Percentiles rank a stretch among this genome's conserved stretches.
phyloP scores from a whole-genome alignment of 1,284 basidiomycete genomes.

The Rhodotorula sp. region DNA sequence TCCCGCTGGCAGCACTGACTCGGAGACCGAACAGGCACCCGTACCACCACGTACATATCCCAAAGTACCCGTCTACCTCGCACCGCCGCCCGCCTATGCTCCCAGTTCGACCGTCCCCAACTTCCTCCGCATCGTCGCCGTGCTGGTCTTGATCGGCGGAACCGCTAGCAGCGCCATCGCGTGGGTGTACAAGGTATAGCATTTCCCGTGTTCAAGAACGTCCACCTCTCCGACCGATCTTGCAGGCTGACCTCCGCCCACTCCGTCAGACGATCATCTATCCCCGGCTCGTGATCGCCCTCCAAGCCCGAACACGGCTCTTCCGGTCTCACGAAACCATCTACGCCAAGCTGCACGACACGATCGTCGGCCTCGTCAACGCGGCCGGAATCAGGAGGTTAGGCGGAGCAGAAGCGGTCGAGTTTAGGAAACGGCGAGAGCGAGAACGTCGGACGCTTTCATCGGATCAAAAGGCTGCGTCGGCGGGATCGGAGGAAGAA shows the following conservation, averaged over 20 bases:
- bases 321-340: slow-evolving; percentile 3
- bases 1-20: not conserved
- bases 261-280: slow-evolving; percentile 6
- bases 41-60: slow-evolving; percentile 17
- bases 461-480: not conserved
- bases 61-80: not conserved
- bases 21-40: not conserved
- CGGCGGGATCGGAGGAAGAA: not conserved
- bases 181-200: slow-evolving; percentile 32
- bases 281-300: slow-evolving; percentile 25
- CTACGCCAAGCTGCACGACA: slow-evolving; percentile 2
- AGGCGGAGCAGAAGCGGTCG: slow-evolving; percentile 13
- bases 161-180: slow-evolving; percentile 7
- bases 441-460: not conserved
- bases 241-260: not conserved
- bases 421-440: not conserved
- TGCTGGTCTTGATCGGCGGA: slow-evolving; percentile 27
- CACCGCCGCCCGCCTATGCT: slow-evolving; percentile 18
- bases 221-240: rapidly evolving
- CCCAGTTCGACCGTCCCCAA: slow-evolving; percentile 34
- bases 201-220: not conserved
- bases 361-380: not conserved
- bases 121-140: slow-evolving; percentile 26
- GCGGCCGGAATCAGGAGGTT: slow-evolving; percentile 1
- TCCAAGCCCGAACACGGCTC: slow-evolving; percentile 11